A percentile compares a stretch with the other conserved stretches of the same genome.
phyloP scores from a whole-genome alignment of 1,284 basidiomycete species.

The Malassezia psittaci region DNA sequence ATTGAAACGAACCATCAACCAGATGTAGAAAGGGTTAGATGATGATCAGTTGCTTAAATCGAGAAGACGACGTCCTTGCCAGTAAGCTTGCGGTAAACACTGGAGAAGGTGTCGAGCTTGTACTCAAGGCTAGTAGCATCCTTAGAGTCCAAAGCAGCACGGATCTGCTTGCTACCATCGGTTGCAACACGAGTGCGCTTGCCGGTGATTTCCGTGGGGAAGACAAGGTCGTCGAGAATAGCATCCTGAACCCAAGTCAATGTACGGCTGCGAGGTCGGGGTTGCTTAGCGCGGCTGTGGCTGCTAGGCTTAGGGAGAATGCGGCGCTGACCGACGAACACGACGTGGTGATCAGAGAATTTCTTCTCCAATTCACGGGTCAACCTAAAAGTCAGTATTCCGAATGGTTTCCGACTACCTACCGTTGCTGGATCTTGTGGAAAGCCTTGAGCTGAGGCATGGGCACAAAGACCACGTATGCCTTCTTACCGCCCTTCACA shows the following conservation, averaged over 20 bases:
- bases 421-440: slow-evolving; percentile 97
- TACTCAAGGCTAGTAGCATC: slow-evolving; percentile 98
- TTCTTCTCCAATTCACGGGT: slow-evolving; percentile 99
- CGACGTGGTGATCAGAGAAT: slow-evolving; percentile 96
- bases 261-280: slow-evolving; percentile 90
- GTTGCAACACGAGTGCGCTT: slow-evolving; percentile 70
- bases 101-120: slow-evolving; percentile 94
- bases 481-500: slow-evolving; percentile 93
- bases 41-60: slow-evolving; percentile 18
- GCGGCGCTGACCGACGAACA: slow-evolving; percentile 96
- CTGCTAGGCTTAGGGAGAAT: slow-evolving; percentile 96
- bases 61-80: slow-evolving; percentile 69
- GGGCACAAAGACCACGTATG: slow-evolving; percentile 96
- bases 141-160: slow-evolving; percentile 82
- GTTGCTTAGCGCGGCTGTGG: slow-evolving; percentile 82
- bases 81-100: slow-evolving; percentile 83
- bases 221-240: slow-evolving; percentile 97
- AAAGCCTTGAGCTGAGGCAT: slow-evolving; percentile 96
- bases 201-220: slow-evolving; percentile 96
- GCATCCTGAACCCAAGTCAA: slow-evolving; percentile 95
- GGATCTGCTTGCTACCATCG: slow-evolving; percentile 46
- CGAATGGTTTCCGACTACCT: slow-evolving; percentile 46
- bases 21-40: too few species aligned
- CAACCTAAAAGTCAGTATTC: slow-evolving; percentile 56
- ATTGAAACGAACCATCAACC: too few species aligned